Evolutionary conservation across 768 basidiomycete genomes (phyloP).

Genomic region (Megacollybia marginata): DNA sequence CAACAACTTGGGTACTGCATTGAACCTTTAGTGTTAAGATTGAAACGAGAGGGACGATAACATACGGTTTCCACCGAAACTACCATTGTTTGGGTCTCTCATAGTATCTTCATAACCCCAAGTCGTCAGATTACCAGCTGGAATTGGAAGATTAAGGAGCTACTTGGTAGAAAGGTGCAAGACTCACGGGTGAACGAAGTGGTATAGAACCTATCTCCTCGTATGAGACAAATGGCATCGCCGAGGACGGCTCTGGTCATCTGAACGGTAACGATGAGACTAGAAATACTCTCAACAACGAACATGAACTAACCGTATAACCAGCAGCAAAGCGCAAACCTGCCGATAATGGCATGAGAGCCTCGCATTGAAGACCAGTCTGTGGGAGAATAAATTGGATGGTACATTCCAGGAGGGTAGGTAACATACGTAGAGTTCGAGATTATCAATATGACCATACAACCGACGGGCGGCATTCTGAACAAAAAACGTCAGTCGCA

Average conservation of each 20-base stretch:
- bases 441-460: conserved; percentile 68
- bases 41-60: conserved; percentile 37
- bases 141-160: not conserved
- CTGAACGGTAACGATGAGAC: too few species aligned
- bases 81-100: conserved; percentile 33
- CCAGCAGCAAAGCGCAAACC: too few species aligned
- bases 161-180: not conserved
- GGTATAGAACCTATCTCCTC: too few species aligned
- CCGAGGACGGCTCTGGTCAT: conserved; percentile 79
- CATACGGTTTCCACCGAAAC: conserved; percentile 28
- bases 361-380: too few species aligned
- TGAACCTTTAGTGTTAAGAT: conserved; percentile 30
- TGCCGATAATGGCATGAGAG: too few species aligned
- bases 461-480: conserved; percentile 55
- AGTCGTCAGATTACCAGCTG: conserved; percentile 68
- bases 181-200: too few species aligned
- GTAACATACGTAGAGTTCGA: conserved; percentile 79
- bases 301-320: too few species aligned
- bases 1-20: too few species aligned
- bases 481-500: not conserved
- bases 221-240: too few species aligned
- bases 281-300: too few species aligned
- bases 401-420: too few species aligned
- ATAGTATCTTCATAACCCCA: conserved; percentile 40
- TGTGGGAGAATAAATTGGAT: too few species aligned